These are phyloP conservation scores for Macrophomina tecta DNA, from an alignment of 2,329 filamentous ascomycete species.

Conservation along the genomic window DNA sequence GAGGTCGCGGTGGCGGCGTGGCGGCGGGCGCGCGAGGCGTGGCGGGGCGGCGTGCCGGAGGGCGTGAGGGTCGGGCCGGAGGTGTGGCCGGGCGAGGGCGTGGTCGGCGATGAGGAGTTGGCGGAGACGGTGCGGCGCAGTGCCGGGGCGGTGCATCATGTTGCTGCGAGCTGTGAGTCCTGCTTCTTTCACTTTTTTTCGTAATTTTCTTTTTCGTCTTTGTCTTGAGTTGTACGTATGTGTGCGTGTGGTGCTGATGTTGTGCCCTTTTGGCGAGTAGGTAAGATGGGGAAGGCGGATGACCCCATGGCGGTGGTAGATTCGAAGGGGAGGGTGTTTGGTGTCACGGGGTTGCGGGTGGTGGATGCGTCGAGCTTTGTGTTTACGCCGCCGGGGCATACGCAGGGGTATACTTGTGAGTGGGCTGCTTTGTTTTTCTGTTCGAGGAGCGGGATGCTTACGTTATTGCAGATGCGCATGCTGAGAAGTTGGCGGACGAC, in stretches of 20 bases:
- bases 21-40: slow-evolving; percentile 32
- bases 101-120: not conserved
- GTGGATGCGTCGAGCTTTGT: slow-evolving; percentile 39
- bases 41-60: not conserved
- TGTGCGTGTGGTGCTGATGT: too few relatives aligned
- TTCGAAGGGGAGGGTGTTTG: slow-evolving; percentile 41
- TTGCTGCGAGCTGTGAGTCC: not conserved
- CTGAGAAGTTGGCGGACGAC: slow-evolving; percentile 29
- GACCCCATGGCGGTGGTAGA: slow-evolving; percentile 44
- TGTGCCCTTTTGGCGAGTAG: not conserved
- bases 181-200: not conserved
- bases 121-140: not conserved
- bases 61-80: not conserved
- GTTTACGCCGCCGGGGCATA: slow-evolving; percentile 40
- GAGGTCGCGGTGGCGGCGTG: slow-evolving; percentile 35
- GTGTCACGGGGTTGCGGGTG: slow-evolving; percentile 36
- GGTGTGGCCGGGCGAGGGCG: not conserved
- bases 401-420: slow-evolving; percentile 29
- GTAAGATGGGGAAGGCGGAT: slow-evolving; percentile 35
- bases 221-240: too few relatives aligned
- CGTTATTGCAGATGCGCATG: slow-evolving; percentile 16
- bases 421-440: not conserved
- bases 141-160: not conserved
- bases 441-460: not conserved
- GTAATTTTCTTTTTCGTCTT: not conserved